phyloP scores from a whole-genome alignment of 108 stramenopile species.

The Cyclotella sp. region DNA sequence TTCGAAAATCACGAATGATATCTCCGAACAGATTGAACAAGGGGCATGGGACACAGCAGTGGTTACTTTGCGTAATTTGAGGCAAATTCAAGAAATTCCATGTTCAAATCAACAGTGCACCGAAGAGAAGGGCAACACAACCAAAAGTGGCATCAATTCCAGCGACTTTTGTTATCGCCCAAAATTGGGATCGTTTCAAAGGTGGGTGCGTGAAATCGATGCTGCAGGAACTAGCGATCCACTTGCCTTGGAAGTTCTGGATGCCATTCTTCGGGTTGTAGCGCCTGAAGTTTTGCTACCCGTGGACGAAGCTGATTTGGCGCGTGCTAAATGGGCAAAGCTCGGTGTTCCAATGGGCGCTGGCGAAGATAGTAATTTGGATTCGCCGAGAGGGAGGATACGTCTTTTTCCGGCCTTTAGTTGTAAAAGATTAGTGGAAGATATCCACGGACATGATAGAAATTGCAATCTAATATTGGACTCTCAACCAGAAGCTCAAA shows the following conservation, averaged over 20 bases:
- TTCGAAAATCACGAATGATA: constrained; percentile 33
- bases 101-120: background rate
- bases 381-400: constrained; percentile 23
- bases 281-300: constrained; percentile 16
- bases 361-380: constrained; percentile 4
- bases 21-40: constrained; percentile 27
- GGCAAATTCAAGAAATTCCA: constrained; percentile 13
- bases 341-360: constrained; percentile 17
- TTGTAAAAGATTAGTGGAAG: background rate
- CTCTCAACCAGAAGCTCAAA: background rate
- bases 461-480: background rate
- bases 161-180: constrained; percentile 11
- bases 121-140: background rate
- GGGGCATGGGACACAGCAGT: constrained; percentile 28
- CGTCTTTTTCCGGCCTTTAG: constrained; percentile 22
- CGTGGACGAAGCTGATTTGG: constrained; percentile 20
- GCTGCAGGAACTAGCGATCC: constrained; percentile 33
- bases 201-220: constrained; percentile 46
- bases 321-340: constrained; percentile 24
- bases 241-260: constrained; percentile 26
- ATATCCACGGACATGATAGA: background rate
- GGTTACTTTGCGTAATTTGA: constrained; percentile 6
- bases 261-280: constrained; percentile 42
- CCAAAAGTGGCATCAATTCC: background rate
- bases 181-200: constrained; percentile 40